Percentiles rank a stretch among this genome's conserved stretches.
Conservation (phyloP, 106 monocot genomes). For the Triglochin maritima region DNA sequence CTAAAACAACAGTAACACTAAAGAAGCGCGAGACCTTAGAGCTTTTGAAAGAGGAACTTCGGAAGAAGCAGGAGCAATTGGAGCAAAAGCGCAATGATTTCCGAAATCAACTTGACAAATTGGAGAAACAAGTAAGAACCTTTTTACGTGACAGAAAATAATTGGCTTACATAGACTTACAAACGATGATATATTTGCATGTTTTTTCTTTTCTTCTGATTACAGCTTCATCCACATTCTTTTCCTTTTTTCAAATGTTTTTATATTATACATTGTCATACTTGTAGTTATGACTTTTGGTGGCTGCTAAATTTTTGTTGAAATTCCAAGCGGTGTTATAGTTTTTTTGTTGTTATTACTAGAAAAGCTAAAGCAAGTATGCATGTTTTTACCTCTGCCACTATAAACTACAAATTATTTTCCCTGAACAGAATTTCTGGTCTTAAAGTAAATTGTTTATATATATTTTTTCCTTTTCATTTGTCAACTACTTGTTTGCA, state of each 20-base stretch:
- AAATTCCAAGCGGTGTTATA: no score
- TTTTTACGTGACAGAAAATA: not conserved
- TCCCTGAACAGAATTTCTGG: no score
- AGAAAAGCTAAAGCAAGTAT: no score
- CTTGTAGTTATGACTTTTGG: no score
- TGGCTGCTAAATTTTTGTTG: no score
- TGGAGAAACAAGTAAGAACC: conserved; percentile 66
- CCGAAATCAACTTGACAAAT: conserved; percentile 59
- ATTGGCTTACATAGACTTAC: not conserved
- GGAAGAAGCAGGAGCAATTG: conserved; percentile 79
- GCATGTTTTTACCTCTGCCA: no score
- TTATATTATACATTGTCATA: no score
- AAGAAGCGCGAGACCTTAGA: conserved; percentile 61
- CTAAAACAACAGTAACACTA: conserved; percentile 26
- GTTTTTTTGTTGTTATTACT: no score
- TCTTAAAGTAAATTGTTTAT: not conserved
- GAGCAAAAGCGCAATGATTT: conserved; percentile 80
- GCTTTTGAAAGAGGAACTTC: conserved; percentile 75
- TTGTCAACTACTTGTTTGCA: no score
- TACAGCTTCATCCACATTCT: no score
- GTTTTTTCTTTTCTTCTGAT: not conserved
- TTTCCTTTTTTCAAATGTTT: no score
- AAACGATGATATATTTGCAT: not conserved
- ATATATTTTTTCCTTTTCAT: not conserved
- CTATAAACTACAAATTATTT: no score